Percentiles rank a stretch among this genome's conserved stretches.
These are phyloP conservation scores for Fraxinus angustifolia DNA, from an alignment of 305 asterid species.

Conservation along the genomic window DNA sequence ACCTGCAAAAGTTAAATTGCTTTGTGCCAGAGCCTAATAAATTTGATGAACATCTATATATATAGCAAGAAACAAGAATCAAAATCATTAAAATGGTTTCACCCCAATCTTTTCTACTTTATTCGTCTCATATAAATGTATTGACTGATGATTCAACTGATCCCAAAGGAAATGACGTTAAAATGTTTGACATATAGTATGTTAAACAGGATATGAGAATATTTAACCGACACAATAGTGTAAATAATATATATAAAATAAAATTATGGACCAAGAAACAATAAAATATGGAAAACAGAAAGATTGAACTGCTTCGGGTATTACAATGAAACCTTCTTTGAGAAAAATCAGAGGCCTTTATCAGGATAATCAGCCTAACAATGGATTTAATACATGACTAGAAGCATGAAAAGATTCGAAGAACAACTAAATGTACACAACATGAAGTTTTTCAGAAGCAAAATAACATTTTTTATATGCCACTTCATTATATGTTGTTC, in stretches of 20 bases:
- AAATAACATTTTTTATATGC: neutral
- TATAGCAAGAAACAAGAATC: neutral
- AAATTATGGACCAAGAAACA: neutral
- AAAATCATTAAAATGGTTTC: neutral
- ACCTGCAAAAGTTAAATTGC: conserved; percentile 17
- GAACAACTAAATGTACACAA: neutral
- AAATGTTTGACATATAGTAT: neutral
- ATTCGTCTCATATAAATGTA: neutral
- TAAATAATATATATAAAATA: neutral
- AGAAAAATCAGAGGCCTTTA: conserved; percentile 31
- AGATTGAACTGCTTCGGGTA: neutral
- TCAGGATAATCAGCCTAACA: conserved; percentile 34
- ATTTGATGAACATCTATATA: neutral
- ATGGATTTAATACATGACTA: conserved; percentile 12
- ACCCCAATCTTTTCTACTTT: neutral
- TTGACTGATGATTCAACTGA: conserved; percentile 24
- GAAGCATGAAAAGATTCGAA: neutral
- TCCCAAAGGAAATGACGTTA: neutral
- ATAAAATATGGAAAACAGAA: neutral
- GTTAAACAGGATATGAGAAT: neutral
- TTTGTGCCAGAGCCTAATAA: neutral
- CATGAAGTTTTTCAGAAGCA: neutral
- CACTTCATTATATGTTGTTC: neutral
- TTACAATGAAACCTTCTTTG: conserved; percentile 28
- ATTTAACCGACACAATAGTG: neutral